Conservation (phyloP, 2,329 filamentous ascomycete species). For the Epicoccum nigrum region DNA sequence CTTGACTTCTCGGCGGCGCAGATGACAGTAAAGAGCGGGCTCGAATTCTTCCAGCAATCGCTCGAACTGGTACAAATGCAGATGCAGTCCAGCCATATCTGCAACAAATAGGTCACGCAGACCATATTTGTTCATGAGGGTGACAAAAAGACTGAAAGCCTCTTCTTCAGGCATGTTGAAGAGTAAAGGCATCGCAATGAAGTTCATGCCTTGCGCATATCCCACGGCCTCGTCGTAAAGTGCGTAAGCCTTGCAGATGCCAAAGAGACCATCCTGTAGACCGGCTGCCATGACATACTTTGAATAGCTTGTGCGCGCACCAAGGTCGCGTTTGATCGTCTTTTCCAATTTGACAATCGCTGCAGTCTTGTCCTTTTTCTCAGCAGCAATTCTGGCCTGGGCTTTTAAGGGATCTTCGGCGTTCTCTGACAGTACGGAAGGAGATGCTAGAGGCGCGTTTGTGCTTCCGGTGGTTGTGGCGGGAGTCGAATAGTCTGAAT, state of each 20-base stretch:
- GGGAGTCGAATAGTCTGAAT: slow-evolving; percentile 74
- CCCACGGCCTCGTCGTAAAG: slow-evolving; percentile 93
- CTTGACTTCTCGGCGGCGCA: slow-evolving; percentile 84
- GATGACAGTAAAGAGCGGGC: slow-evolving; percentile 91
- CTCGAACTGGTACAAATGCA: slow-evolving; percentile 94
- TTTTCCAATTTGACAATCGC: slow-evolving; percentile 86
- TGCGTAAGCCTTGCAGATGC: slow-evolving; percentile 96
- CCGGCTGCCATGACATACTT: slow-evolving; percentile 92
- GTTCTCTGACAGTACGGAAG: slow-evolving; percentile 61
- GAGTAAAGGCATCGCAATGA: slow-evolving; percentile 92
- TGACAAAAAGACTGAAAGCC: slow-evolving; percentile 90
- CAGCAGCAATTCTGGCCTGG: slow-evolving; percentile 67
- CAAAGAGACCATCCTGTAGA: slow-evolving; percentile 91
- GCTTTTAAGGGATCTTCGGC: slow-evolving; percentile 69
- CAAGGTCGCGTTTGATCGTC: slow-evolving; percentile 86
- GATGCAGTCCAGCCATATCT: slow-evolving; percentile 95
- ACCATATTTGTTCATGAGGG: slow-evolving; percentile 95
- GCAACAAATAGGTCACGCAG: slow-evolving; percentile 91
- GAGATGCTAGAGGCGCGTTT: slow-evolving; percentile 50
- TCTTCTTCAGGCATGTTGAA: slow-evolving; percentile 99
- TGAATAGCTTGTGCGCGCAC: slow-evolving; percentile 91
- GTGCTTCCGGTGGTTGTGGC: slow-evolving; percentile 58
- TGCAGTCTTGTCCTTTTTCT: slow-evolving; percentile 75
- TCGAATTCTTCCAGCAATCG: slow-evolving; percentile 91
- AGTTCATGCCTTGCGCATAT: slow-evolving; percentile 99